Conservation (phyloP, 164 flowering plant species). For the Macadamia integrifolia region DNA sequence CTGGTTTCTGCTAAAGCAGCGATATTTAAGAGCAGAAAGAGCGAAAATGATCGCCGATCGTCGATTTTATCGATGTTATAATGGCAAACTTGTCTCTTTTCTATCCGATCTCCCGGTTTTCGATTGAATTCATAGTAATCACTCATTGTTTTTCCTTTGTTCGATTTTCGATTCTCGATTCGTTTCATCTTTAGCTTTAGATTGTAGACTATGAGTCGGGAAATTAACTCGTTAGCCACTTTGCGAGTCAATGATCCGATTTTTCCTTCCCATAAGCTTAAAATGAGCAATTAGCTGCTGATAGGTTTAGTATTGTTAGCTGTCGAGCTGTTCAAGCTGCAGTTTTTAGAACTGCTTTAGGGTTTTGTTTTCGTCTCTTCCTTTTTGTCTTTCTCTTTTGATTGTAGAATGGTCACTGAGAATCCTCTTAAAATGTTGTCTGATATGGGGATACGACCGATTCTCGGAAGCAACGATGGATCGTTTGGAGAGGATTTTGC, state of each 20-base stretch:
- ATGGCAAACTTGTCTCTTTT: background rate
- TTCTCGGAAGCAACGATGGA: conserved; percentile 47
- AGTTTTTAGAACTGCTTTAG: background rate
- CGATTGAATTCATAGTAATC: background rate
- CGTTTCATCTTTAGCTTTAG: background rate
- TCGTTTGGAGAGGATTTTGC: conserved; percentile 67
- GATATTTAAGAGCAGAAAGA: conserved; percentile 5
- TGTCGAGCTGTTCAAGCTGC: background rate
- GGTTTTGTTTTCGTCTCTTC: background rate
- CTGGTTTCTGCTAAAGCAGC: background rate
- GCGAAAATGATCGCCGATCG: conserved; percentile 4
- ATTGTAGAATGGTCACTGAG: conserved; percentile 10
- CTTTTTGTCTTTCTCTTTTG: background rate
- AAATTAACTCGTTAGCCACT: background rate
- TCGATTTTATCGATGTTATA: background rate
- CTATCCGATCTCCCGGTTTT: background rate
- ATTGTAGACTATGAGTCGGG: background rate
- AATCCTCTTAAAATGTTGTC: conserved; percentile 39
- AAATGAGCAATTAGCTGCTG: background rate
- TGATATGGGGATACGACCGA: conserved; percentile 58
- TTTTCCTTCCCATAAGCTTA: background rate
- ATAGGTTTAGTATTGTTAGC: background rate
- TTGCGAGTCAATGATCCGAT: conserved; percentile 4
- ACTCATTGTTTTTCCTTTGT: background rate
- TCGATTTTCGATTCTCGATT: background rate